Conservation (phyloP, 1,284 basidiomycete genomes). For the Lignosus rhinocerotis region DNA sequence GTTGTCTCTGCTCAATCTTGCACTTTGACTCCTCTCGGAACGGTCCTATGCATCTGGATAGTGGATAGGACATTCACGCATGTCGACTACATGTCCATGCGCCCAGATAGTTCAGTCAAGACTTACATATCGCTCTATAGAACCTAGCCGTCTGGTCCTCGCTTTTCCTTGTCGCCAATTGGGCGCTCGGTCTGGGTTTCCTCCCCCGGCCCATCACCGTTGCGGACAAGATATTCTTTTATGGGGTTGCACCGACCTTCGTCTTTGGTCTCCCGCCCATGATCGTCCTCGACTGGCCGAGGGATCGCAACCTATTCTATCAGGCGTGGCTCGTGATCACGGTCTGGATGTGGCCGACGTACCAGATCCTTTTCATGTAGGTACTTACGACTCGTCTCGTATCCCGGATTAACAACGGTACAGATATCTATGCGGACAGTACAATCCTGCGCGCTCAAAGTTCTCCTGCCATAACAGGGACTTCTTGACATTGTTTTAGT, state of each 20-base stretch:
- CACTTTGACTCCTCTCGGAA: not conserved
- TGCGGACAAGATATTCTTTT: conserved; percentile 63
- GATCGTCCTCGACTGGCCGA: conserved; percentile 70
- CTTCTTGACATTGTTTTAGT: conserved; percentile 68
- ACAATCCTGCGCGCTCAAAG: conserved; percentile 32
- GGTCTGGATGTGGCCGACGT: conserved; percentile 55
- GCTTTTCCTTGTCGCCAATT: conserved; percentile 68
- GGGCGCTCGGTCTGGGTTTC: conserved; percentile 62
- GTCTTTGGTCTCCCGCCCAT: conserved; percentile 48
- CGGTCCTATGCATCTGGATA: not conserved
- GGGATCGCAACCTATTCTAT: conserved; percentile 58
- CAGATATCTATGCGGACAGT: conserved; percentile 61
- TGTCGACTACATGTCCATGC: no score
- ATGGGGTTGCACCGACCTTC: conserved; percentile 50
- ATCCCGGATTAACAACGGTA: conserved; percentile 10
- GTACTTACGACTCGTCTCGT: conserved; percentile 20
- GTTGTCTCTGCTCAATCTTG: not conserved
- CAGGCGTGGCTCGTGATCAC: conserved; percentile 56
- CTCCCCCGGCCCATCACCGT: conserved; percentile 45
- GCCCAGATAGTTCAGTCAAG: not conserved
- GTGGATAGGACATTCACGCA: no score
- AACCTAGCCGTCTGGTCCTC: conserved; percentile 65
- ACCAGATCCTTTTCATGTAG: conserved; percentile 60
- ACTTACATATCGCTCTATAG: conserved; percentile 25
- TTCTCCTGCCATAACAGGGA: conserved; percentile 50